A percentile compares a stretch with the other conserved stretches of the same genome.
Evolutionary conservation across 2,329 filamentous ascomycete genomes (phyloP).

Genomic region (Fusarium sp.): DNA sequence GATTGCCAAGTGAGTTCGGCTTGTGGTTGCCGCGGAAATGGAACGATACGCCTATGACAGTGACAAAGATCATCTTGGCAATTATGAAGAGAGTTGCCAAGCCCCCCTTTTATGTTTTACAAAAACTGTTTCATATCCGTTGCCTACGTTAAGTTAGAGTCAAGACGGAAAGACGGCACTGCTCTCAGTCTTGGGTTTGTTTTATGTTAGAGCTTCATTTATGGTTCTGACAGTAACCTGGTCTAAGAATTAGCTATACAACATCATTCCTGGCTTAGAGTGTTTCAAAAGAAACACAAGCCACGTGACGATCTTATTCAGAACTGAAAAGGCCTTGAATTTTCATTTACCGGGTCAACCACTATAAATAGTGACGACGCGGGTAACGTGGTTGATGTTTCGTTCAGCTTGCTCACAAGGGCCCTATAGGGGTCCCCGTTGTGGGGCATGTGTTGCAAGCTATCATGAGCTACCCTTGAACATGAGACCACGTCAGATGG

Average conservation of each 20-base stretch:
- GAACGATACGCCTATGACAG: not conserved
- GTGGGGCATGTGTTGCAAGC: not conserved
- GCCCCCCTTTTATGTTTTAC: not conserved
- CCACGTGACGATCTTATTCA: not conserved
- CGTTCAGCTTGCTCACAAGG: not conserved
- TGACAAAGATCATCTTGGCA: not conserved
- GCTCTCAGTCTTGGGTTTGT: not conserved
- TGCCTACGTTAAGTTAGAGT: not conserved
- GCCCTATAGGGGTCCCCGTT: not conserved
- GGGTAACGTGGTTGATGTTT: not conserved
- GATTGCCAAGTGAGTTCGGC: not conserved
- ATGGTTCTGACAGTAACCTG: not conserved
- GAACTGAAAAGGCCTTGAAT: not conserved
- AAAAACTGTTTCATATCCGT: not conserved
- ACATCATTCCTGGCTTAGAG: not conserved
- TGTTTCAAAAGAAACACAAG: not conserved
- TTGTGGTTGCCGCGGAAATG: not conserved
- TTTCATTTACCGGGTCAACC: not conserved
- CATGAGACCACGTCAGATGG: constrained; percentile 11
- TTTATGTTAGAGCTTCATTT: not conserved
- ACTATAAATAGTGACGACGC: not conserved
- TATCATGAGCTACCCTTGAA: constrained; percentile 7
- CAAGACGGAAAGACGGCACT: not conserved
- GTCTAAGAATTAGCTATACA: not conserved
- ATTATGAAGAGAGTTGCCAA: not conserved